Evolutionary conservation across 495 filamentous ascomycete species (phyloP).

Genomic region (Thozetella sp.): DNA sequence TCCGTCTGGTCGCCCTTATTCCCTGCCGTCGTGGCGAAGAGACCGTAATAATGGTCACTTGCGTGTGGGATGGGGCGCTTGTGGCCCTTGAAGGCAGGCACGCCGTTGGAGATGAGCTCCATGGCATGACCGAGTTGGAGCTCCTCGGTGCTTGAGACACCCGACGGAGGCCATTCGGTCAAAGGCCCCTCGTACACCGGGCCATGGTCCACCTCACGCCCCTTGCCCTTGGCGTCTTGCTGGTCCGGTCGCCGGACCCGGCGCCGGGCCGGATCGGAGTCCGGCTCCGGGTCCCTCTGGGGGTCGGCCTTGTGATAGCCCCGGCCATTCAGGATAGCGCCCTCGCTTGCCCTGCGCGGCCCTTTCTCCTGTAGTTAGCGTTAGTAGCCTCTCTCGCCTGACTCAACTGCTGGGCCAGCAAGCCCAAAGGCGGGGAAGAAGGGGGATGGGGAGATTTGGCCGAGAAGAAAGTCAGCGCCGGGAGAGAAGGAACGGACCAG

Average conservation of each 20-base stretch:
- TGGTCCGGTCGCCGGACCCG: slow-evolving; percentile 39
- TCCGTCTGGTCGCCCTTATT: slow-evolving; percentile 46
- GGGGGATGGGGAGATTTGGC: neutral
- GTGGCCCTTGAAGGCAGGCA: slow-evolving; percentile 46
- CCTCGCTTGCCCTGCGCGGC: slow-evolving; percentile 24
- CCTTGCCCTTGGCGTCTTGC: slow-evolving; percentile 41
- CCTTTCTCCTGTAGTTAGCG: slow-evolving; percentile 22
- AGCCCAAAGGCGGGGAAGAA: no score
- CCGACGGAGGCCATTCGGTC: slow-evolving; percentile 48
- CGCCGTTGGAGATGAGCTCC: slow-evolving; percentile 46
- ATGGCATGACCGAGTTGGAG: slow-evolving; percentile 44
- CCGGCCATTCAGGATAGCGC: slow-evolving; percentile 22
- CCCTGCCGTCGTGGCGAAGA: slow-evolving; percentile 48
- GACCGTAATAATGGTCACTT: slow-evolving; percentile 48
- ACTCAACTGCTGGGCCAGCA: no score
- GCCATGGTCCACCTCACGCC: slow-evolving; percentile 31
- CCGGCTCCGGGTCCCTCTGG: neutral
- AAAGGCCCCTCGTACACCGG: slow-evolving; percentile 35
- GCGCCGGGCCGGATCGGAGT: slow-evolving; percentile 25
- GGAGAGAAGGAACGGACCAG: slow-evolving; percentile 25
- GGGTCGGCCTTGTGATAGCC: slow-evolving; percentile 13
- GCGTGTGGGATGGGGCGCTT: slow-evolving; percentile 45
- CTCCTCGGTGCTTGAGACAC: slow-evolving; percentile 41
- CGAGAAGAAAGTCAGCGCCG: slow-evolving; percentile 5
- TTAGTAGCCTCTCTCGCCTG: neutral